Base-by-base conservation (phyloP, 2,329 filamentous ascomycete species). In the Lasiodiplodia sp. region DNA sequence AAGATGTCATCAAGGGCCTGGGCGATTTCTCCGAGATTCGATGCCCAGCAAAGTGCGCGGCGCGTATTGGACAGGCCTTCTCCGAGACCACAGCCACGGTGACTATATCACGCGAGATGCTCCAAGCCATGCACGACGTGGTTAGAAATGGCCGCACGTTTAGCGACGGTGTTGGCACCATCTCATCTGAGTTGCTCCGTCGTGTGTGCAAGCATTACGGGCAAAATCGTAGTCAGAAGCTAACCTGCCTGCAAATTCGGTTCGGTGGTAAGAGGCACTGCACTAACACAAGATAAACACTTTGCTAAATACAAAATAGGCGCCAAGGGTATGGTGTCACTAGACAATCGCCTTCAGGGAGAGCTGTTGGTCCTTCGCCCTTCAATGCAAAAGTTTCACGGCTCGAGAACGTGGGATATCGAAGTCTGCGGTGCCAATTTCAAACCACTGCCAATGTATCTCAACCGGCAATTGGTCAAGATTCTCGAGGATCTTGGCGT, bases 401-500 rank as follows among this genome's bases (percentile, higher is more conserved):
- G 52, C n/a, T 40, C 44, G 3, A 89, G 69, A 23, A 70, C 88
- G 64, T 76, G 76, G 4, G 85, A 90, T 63, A 82, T 95, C 1
- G 92, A 91, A 69, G 92, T 94, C 55, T 94, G 91, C 74, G 91
- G 91, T 56, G 85, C 88, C 49, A 89, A 88, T 0, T 88, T 87
- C 47, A 88, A 85, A 63, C 90, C 92, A 0, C 84, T 95, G 6
- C 87, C 87, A 0, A 83, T 94, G 72, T 87, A 89, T 18, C 84
- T 96, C 1, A 96, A 96, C 74, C 88, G 91, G 0, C 92, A 92
- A 72, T 83, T 94, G 70, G 93, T 96, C 79, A 96, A 96, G 76
- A 93, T 96, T 6, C 78, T 97, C 0, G 93, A 97, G 74, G 93
- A 96, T 72, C 88, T 95, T 77, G 85, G 86, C 0, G 88, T 91